These are phyloP conservation scores for Zasmidium angulare DNA, from an alignment of 2,329 filamentous ascomycete genomes.

Conservation along the genomic window DNA sequence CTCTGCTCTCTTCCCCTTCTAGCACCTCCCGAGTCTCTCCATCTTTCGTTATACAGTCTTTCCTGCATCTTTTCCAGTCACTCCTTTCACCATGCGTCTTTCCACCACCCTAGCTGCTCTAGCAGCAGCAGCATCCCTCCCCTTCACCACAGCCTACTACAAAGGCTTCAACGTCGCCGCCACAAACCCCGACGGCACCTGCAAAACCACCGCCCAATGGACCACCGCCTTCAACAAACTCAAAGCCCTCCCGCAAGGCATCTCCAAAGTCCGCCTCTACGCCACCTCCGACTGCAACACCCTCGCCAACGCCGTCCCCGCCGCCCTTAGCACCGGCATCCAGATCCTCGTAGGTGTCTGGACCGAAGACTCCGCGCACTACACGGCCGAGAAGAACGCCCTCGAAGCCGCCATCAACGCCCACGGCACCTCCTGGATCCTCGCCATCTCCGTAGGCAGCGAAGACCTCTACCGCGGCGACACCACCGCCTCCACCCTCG, in stretches of 20 bases:
- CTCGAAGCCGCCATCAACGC: conserved; percentile 56
- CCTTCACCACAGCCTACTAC: conserved; percentile 39
- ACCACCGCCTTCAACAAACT: conserved; percentile 38
- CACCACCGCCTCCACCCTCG: conserved; percentile 41
- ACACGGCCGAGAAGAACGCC: conserved; percentile 60
- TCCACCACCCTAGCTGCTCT: conserved; percentile 32
- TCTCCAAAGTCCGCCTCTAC: conserved; percentile 64
- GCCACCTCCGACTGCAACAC: conserved; percentile 59
- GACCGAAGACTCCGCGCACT: conserved; percentile 51
- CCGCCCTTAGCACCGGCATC: conserved; percentile 61
- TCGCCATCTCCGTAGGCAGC: conserved; percentile 65
- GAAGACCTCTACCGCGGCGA: conserved; percentile 66
- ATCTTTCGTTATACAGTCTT: not conserved
- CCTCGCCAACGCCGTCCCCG: conserved; percentile 51
- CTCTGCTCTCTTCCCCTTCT: not conserved
- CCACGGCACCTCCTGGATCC: conserved; percentile 59
- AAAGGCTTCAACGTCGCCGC: conserved; percentile 46
- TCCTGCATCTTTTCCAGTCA: not conserved
- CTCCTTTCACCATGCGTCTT: conserved; percentile 29
- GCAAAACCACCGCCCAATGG: conserved; percentile 42
- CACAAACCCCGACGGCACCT: conserved; percentile 40
- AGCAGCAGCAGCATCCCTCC: conserved; percentile 30
- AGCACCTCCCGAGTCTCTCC: not conserved
- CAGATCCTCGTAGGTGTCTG: conserved; percentile 66
- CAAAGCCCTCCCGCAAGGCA: conserved; percentile 50